Percentiles rank a stretch among this genome's conserved stretches.
Evolutionary conservation across 2,329 filamentous ascomycete species (phyloP).

Genomic region (Fusarium setosum): DNA sequence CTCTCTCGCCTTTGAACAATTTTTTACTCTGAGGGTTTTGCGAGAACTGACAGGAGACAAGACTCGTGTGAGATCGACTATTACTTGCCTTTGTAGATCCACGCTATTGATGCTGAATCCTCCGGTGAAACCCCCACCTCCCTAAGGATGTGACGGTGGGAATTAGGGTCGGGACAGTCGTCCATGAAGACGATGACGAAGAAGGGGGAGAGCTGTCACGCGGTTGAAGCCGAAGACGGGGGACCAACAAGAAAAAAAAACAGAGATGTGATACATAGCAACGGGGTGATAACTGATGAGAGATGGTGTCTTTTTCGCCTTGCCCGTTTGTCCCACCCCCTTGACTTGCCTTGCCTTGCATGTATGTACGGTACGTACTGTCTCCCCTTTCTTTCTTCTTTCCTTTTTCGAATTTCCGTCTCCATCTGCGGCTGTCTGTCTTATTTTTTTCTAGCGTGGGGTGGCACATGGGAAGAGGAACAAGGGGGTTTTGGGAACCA

Average conservation of each 20-base stretch:
- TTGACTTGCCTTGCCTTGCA: not conserved
- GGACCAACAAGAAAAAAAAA: not conserved
- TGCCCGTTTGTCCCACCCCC: not conserved
- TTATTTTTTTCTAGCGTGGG: slow-evolving; percentile 3
- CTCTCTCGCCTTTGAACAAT: slow-evolving; percentile 25
- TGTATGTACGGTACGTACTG: no score
- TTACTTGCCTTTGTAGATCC: not conserved
- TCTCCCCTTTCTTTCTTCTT: not conserved
- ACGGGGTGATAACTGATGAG: not conserved
- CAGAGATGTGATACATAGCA: not conserved
- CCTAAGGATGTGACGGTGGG: not conserved
- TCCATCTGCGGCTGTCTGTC: slow-evolving; percentile 5
- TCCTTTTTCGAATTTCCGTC: slow-evolving; percentile 1
- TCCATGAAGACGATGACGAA: not conserved
- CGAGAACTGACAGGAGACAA: not conserved
- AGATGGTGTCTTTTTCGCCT: not conserved
- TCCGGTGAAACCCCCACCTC: not conserved
- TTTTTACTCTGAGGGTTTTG: not conserved
- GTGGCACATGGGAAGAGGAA: slow-evolving; percentile 16
- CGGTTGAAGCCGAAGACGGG: not conserved
- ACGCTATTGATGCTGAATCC: not conserved
- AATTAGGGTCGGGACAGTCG: no score
- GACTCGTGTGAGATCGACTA: not conserved
- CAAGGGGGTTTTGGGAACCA: slow-evolving; percentile 4
- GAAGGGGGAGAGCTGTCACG: not conserved